Conservation (phyloP, 768 basidiomycete species). For the Amyloporia xantha region DNA sequence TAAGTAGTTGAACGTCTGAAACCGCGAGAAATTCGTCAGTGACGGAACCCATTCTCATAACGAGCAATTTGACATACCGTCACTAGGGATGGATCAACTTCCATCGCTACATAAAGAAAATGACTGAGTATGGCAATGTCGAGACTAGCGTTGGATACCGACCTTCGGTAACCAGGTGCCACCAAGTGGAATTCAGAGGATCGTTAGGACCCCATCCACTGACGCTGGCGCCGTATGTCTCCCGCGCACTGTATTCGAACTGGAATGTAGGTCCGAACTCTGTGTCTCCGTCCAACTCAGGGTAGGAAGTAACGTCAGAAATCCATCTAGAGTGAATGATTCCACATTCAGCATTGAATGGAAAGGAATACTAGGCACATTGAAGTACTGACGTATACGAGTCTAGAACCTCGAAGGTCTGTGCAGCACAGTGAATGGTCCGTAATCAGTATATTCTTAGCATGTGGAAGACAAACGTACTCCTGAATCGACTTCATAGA, state of each 20-base stretch:
- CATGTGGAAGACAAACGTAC: conserved; percentile 30
- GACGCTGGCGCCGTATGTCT: conserved; percentile 53
- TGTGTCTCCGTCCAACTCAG: conserved; percentile 47
- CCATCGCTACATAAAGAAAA: conserved; percentile 40
- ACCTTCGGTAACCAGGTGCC: conserved; percentile 74
- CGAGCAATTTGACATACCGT: conserved; percentile 29
- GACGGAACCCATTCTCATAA: not conserved
- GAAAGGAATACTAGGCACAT: conserved; percentile 3
- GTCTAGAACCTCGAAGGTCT: conserved; percentile 74
- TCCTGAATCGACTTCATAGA: conserved; percentile 63
- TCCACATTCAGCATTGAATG: not conserved
- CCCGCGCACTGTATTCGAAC: conserved; percentile 61
- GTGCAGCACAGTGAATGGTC: not conserved
- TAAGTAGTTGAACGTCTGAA: conserved; percentile 53
- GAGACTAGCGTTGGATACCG: too few relatives aligned
- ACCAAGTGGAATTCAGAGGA: conserved; percentile 76
- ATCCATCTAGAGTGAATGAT: not conserved
- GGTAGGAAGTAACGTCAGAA: conserved; percentile 50
- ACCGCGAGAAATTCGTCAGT: not conserved
- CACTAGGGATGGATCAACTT: conserved; percentile 45
- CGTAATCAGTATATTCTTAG: not conserved
- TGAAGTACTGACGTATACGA: conserved; percentile 54
- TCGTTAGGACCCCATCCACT: conserved; percentile 47
- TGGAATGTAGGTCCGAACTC: conserved; percentile 50
- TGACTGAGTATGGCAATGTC: too few relatives aligned